phyloP scores from a whole-genome alignment of 371 early-diverging fungal genomes.

The Fennellomyces sp. region DNA sequence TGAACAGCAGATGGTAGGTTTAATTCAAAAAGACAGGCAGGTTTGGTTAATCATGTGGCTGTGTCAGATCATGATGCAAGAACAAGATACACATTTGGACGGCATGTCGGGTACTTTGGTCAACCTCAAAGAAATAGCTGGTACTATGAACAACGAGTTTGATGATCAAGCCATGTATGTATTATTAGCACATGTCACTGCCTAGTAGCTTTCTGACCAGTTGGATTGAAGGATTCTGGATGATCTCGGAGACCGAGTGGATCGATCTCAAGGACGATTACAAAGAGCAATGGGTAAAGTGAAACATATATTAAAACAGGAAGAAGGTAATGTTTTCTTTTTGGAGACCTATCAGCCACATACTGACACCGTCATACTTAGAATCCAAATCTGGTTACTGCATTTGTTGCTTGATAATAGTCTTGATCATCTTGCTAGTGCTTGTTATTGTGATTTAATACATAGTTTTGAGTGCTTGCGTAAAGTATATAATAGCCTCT shows the following conservation, averaged over 20 bases:
- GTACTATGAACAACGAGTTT: constrained; percentile 62
- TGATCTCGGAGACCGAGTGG: constrained; percentile 64
- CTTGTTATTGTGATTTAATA: constrained; percentile 52
- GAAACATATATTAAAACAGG: constrained; percentile 54
- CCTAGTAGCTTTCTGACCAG: background rate
- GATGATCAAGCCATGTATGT: constrained; percentile 62
- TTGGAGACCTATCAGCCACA: no score
- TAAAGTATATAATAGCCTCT: no score
- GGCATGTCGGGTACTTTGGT: constrained; percentile 60
- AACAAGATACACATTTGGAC: constrained; percentile 66
- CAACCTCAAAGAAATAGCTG: constrained; percentile 66
- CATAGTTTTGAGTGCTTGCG: no score
- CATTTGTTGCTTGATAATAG: constrained; percentile 61
- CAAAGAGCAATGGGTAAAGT: constrained; percentile 60
- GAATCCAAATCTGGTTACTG: constrained; percentile 65
- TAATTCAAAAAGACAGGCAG: background rate
- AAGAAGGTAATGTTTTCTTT: constrained; percentile 55
- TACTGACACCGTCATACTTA: constrained; percentile 9
- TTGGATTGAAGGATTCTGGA: constrained; percentile 45
- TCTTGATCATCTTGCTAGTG: constrained; percentile 59
- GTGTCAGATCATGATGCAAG: constrained; percentile 55
- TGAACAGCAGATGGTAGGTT: constrained; percentile 38
- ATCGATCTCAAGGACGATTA: constrained; percentile 51
- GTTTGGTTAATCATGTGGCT: background rate
- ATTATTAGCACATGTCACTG: background rate